Percentiles rank a stretch among this genome's conserved stretches.
Evolutionary conservation across 345 rosid genomes (phyloP).

Genomic region (Brassica rapa): DNA sequence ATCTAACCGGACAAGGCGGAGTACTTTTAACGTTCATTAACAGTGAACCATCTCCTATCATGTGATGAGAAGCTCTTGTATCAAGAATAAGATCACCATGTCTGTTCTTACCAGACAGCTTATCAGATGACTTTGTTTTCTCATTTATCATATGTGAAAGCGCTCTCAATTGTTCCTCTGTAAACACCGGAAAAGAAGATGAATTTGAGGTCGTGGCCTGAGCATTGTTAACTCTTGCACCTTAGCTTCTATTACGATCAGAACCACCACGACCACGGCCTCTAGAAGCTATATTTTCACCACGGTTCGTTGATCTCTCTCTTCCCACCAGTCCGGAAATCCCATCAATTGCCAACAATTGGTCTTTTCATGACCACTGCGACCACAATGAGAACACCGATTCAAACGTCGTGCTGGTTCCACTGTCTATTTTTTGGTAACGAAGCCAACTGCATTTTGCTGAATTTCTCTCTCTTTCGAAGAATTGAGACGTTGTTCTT

Average conservation of each 20-base stretch:
- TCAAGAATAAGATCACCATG: neutral
- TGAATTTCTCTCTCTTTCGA: neutral
- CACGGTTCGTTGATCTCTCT: neutral
- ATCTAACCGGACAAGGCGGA: neutral
- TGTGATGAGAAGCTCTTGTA: neutral
- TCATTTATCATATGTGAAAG: neutral
- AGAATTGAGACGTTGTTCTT: no score
- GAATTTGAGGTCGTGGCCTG: neutral
- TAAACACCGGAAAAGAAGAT: neutral
- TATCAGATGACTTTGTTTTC: neutral
- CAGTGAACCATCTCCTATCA: neutral
- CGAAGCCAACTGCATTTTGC: neutral
- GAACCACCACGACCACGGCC: neutral
- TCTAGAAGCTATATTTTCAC: neutral
- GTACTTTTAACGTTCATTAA: no score
- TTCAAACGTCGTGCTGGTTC: neutral
- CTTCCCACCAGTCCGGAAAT: neutral
- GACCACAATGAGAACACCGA: neutral
- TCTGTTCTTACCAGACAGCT: neutral
- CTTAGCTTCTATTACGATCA: neutral
- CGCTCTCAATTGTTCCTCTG: neutral
- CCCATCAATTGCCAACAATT: neutral
- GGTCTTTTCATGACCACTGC: neutral
- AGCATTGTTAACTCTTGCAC: neutral
- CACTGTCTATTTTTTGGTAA: neutral